A percentile compares a stretch with the other conserved stretches of the same genome.
Evolutionary conservation across 2,329 filamentous ascomycete species (phyloP).

Genomic region (Apiospora rasikravindrae): DNA sequence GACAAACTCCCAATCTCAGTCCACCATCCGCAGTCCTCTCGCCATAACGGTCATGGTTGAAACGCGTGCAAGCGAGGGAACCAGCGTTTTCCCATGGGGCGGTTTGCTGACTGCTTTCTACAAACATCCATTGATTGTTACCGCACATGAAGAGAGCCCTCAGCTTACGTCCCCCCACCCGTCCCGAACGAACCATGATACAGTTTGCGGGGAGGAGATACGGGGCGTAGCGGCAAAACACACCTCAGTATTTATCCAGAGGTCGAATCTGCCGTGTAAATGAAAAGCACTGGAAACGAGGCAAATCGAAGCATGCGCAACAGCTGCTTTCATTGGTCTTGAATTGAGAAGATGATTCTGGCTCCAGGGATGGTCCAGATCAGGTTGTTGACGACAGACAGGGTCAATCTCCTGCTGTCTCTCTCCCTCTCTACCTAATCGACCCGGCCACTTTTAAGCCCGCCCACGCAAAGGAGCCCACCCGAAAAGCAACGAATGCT

Average conservation of each 20-base stretch:
- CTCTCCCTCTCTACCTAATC: background rate
- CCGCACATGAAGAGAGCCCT: background rate
- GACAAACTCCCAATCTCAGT: too few species aligned
- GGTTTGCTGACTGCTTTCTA: background rate
- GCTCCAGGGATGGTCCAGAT: background rate
- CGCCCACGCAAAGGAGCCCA: background rate
- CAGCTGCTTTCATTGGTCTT: slow-evolving; percentile 6
- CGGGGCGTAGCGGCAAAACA: slow-evolving; percentile 8
- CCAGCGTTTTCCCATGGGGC: background rate
- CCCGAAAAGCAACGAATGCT: background rate
- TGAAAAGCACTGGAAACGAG: background rate
- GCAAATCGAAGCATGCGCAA: background rate
- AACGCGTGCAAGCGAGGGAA: background rate
- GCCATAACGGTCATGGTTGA: background rate
- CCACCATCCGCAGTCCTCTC: background rate
- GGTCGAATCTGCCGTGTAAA: slow-evolving; percentile 9
- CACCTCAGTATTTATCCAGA: slow-evolving; percentile 13
- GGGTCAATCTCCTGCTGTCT: background rate
- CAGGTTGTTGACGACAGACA: background rate
- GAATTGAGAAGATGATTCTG: background rate
- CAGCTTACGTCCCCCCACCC: background rate
- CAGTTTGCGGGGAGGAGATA: background rate
- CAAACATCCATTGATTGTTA: background rate
- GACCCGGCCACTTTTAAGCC: background rate
- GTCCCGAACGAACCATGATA: background rate